Conservation (phyloP, 148 eudicot species). For the Chenopodium formosanum region DNA sequence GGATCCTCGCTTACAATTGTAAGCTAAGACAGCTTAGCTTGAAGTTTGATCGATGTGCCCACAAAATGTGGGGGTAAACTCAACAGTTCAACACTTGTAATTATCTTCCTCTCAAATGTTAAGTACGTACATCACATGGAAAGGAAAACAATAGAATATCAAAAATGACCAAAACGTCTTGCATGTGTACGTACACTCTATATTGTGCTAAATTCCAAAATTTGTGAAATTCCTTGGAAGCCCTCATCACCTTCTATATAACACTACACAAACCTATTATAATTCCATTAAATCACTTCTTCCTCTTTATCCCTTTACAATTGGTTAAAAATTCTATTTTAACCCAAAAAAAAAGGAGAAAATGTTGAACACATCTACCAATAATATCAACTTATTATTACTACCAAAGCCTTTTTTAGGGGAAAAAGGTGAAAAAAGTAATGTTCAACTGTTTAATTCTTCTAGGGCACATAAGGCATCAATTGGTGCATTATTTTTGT, state of each 20-base stretch:
- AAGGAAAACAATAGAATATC: too few relatives aligned
- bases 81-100: too few relatives aligned
- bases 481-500: neutral
- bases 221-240: too few relatives aligned
- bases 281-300: neutral
- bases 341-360: neutral
- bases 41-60: too few relatives aligned
- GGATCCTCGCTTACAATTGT: too few relatives aligned
- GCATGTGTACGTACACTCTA: neutral
- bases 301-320: neutral
- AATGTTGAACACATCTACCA: constrained; percentile 8
- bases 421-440: neutral
- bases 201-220: too few relatives aligned
- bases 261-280: neutral
- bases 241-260: neutral
- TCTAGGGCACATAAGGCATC: neutral
- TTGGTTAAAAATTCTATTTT: too few relatives aligned
- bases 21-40: too few relatives aligned
- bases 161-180: neutral
- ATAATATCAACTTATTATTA: neutral
- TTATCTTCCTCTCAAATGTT: too few relatives aligned
- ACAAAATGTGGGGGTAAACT: too few relatives aligned
- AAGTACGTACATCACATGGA: too few relatives aligned
- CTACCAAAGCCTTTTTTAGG: neutral
- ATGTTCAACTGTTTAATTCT: neutral